Percentiles rank a stretch among this genome's conserved stretches.
These are phyloP conservation scores for Phytophthora vignae DNA, from an alignment of 352 stramenopile species.

Conservation along the genomic window DNA sequence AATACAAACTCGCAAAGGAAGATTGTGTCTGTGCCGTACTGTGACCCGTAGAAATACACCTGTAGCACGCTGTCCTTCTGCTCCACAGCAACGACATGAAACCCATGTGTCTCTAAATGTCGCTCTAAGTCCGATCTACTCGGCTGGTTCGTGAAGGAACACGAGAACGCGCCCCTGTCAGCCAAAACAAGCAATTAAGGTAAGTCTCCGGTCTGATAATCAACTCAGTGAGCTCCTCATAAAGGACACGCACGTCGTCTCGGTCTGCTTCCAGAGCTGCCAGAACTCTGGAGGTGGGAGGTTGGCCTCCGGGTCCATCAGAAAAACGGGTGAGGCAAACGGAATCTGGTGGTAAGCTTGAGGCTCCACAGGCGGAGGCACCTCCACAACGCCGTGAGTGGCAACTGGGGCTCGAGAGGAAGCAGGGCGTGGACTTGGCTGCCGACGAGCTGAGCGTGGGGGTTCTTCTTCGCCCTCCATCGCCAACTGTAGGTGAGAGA, in stretches of 20 bases:
- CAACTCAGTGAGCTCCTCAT: neutral
- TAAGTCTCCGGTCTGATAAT: neutral
- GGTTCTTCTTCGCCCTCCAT: slow-evolving; percentile 35
- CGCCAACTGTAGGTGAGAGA: slow-evolving; percentile 29
- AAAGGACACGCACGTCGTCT: slow-evolving; percentile 59
- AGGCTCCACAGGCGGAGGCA: slow-evolving; percentile 7
- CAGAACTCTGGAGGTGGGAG: slow-evolving; percentile 36
- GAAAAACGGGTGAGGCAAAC: slow-evolving; percentile 67
- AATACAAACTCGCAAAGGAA: slow-evolving; percentile 86
- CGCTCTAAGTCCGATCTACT: slow-evolving; percentile 48
- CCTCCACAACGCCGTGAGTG: slow-evolving; percentile 8
- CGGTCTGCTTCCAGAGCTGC: slow-evolving; percentile 62
- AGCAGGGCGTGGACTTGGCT: slow-evolving; percentile 16
- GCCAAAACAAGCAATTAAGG: neutral
- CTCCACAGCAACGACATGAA: slow-evolving; percentile 66
- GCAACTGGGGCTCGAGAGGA: slow-evolving; percentile 17
- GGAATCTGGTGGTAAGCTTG: slow-evolving; percentile 49
- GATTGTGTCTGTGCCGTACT: slow-evolving; percentile 51
- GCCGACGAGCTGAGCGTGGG: slow-evolving; percentile 16
- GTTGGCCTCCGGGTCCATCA: slow-evolving; percentile 48
- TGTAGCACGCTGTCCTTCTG: slow-evolving; percentile 68
- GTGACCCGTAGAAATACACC: slow-evolving; percentile 72
- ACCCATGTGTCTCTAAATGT: slow-evolving; percentile 57
- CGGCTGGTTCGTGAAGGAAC: slow-evolving; percentile 66
- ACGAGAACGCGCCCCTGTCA: slow-evolving; percentile 77